Evolutionary conservation across 1,284 basidiomycete species (phyloP).

Genomic region (Fistulina hepatica): DNA sequence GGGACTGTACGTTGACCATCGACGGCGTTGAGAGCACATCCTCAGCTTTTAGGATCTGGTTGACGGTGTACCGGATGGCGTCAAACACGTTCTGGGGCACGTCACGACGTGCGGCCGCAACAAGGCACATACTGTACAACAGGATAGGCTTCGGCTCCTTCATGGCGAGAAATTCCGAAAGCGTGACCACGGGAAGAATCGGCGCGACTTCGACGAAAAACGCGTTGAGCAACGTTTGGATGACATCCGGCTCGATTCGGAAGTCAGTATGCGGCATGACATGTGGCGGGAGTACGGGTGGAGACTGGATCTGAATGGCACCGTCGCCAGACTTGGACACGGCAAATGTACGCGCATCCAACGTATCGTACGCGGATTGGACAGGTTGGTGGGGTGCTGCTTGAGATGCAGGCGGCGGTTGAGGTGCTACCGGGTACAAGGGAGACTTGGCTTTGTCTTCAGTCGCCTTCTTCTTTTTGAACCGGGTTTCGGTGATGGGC

Average conservation of each 20-base stretch:
- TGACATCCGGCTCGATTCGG: slow-evolving; percentile 64
- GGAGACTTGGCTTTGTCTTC: slow-evolving; percentile 47
- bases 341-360: slow-evolving; percentile 78
- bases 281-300: slow-evolving; percentile 37
- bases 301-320: slow-evolving; percentile 76
- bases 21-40: slow-evolving; percentile 84
- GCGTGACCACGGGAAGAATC: slow-evolving; percentile 80
- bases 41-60: slow-evolving; percentile 77
- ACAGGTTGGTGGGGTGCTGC: slow-evolving; percentile 71
- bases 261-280: no score
- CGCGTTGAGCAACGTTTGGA: slow-evolving; percentile 79
- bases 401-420: slow-evolving; percentile 76
- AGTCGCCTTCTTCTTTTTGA: slow-evolving; percentile 86
- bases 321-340: slow-evolving; percentile 77
- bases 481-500: slow-evolving; percentile 95
- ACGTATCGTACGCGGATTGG: slow-evolving; percentile 81
- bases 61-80: slow-evolving; percentile 75
- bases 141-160: slow-evolving; percentile 69
- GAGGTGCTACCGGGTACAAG: no score
- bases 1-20: slow-evolving; percentile 80
- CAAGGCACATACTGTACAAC: slow-evolving; percentile 87
- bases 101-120: slow-evolving; percentile 78
- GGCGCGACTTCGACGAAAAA: slow-evolving; percentile 83
- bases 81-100: slow-evolving; percentile 79
- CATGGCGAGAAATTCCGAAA: slow-evolving; percentile 73